These are phyloP conservation scores for Ramaria sp. DNA, from an alignment of 768 basidiomycete species.

Conservation along the genomic window DNA sequence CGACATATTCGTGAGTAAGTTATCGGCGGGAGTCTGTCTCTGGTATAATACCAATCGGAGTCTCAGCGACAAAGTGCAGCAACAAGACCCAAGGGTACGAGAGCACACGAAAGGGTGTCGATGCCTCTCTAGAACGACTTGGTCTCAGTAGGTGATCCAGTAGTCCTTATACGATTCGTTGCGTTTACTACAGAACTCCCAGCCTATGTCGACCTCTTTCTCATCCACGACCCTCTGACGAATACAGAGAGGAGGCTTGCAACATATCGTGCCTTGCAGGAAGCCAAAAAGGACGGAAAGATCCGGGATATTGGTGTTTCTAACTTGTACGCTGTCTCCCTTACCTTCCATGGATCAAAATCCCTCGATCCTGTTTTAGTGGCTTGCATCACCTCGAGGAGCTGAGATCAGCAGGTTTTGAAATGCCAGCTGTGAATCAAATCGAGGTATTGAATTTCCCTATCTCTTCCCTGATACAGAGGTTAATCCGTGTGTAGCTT, in stretches of 20 bases:
- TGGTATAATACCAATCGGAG: background rate
- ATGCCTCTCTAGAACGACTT: conserved; percentile 14
- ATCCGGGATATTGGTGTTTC: conserved; percentile 18
- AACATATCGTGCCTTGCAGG: conserved; percentile 18
- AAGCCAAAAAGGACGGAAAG: conserved; percentile 14
- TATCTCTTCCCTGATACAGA: background rate
- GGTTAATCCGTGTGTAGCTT: conserved; percentile 33
- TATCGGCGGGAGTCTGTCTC: background rate
- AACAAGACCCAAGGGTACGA: conserved; percentile 15
- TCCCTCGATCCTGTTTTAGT: conserved; percentile 2
- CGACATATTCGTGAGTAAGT: conserved; percentile 27
- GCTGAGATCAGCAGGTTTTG: conserved; percentile 13
- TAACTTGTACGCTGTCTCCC: conserved; percentile 11
- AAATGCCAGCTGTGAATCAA: conserved; percentile 17
- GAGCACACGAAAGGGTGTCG: conserved; percentile 11
- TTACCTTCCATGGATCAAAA: background rate
- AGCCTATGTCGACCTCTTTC: conserved; percentile 22
- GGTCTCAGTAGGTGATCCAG: conserved; percentile 14
- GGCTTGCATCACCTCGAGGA: conserved; percentile 16
- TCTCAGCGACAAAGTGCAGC: conserved; percentile 17
- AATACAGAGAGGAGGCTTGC: conserved; percentile 17
- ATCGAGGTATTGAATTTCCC: conserved; percentile 14
- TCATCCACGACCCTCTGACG: conserved; percentile 20
- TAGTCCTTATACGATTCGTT: background rate
- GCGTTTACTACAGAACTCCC: background rate